These are phyloP conservation scores for Thalassiosira hispida DNA, from an alignment of 352 stramenopile genomes.

Conservation along the genomic window DNA sequence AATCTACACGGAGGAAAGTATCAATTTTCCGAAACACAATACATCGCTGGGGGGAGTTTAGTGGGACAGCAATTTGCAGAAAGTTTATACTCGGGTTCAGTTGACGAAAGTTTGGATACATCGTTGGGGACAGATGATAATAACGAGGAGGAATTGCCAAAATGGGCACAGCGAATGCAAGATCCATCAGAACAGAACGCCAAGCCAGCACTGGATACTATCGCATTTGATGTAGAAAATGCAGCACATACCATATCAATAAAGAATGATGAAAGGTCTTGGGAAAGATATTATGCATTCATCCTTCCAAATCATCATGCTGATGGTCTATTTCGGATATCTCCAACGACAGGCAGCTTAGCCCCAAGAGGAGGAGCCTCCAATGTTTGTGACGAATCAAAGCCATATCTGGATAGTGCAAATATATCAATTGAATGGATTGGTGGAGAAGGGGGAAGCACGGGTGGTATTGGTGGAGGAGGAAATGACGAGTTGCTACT, in stretches of 20 bases:
- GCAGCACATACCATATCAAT: conserved; percentile 27
- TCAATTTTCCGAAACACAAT: conserved; percentile 53
- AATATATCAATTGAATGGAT: conserved; percentile 25
- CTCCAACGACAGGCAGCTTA: conserved; percentile 29
- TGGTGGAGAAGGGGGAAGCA: not conserved
- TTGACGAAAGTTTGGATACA: not conserved
- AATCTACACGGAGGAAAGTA: conserved; percentile 68
- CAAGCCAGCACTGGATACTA: not conserved
- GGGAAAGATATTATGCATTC: conserved; percentile 59
- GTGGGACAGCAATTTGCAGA: conserved; percentile 35
- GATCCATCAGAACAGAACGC: not conserved
- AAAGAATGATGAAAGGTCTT: conserved; percentile 61
- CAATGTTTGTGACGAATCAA: conserved; percentile 47
- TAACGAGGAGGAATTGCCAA: conserved; percentile 30
- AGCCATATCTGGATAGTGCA: conserved; percentile 45
- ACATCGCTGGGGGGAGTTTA: conserved; percentile 13
- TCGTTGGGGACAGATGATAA: not conserved
- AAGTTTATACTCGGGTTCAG: conserved; percentile 23
- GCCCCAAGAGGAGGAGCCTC: conserved; percentile 52
- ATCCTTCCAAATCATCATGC: conserved; percentile 23
- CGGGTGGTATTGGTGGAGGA: not conserved
- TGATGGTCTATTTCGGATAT: conserved; percentile 6
- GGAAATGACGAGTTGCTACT: conserved; percentile 31
- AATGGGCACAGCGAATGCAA: conserved; percentile 44
- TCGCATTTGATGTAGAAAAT: conserved; percentile 4